These are phyloP conservation scores for Coemansia sp. DNA, from an alignment of 192 early-diverging fungal species.

Conservation along the genomic window DNA sequence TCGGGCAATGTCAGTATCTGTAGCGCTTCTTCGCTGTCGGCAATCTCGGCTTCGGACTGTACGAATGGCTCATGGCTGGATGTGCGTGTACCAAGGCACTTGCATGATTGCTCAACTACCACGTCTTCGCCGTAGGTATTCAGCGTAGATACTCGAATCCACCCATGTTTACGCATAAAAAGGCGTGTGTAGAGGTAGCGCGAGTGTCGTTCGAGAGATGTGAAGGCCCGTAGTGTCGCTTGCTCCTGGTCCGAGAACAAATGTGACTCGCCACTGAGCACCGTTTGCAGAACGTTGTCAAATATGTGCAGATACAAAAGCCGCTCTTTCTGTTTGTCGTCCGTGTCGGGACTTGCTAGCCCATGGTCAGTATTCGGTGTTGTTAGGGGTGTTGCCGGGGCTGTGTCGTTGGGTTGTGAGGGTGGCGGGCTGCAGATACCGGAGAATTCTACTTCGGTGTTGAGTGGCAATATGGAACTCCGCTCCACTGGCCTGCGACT, in stretches of 20 bases:
- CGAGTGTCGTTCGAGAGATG: constrained; percentile 36
- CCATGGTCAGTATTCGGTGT: background rate
- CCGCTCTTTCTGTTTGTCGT: constrained; percentile 27
- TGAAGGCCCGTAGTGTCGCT: constrained; percentile 22
- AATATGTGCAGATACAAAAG: constrained; percentile 48
- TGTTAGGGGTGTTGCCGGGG: background rate
- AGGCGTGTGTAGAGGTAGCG: constrained; percentile 50
- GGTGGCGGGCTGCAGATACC: constrained; percentile 8
- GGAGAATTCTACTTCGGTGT: background rate
- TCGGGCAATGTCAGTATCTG: constrained; percentile 27
- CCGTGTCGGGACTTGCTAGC: background rate
- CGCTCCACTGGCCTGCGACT: background rate
- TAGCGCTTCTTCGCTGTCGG: constrained; percentile 26
- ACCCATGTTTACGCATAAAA: constrained; percentile 50
- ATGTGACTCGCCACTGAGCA: constrained; percentile 37
- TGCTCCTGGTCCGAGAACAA: constrained; percentile 40
- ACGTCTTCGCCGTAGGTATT: constrained; percentile 31
- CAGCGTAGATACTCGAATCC: constrained; percentile 39
- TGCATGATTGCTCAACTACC: constrained; percentile 46
- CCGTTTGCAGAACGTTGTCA: constrained; percentile 41
- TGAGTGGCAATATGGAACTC: constrained; percentile 7
- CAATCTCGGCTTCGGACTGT: constrained; percentile 22
- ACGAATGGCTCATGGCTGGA: constrained; percentile 27
- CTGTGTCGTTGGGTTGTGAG: background rate
- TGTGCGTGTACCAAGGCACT: constrained; percentile 13